These are phyloP conservation scores for Zopfia rhizophila DNA, from an alignment of 2,329 filamentous ascomycete species.

Conservation along the genomic window DNA sequence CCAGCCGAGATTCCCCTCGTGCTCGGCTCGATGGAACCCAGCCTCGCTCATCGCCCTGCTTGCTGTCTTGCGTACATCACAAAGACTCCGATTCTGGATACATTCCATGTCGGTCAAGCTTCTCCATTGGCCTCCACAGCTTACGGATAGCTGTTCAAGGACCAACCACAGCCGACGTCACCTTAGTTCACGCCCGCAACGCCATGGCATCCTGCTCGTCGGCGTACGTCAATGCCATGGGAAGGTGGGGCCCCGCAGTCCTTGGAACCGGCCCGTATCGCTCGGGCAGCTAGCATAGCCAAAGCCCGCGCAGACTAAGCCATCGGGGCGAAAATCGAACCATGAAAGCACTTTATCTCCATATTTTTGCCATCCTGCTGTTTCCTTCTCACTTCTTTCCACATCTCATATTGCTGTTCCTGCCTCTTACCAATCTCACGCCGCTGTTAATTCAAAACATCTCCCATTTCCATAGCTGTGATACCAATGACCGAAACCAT, in stretches of 20 bases:
- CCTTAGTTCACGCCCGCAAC: not conserved
- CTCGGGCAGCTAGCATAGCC: slow-evolving; percentile 27
- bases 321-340: slow-evolving; percentile 12
- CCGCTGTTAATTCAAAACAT: not conserved
- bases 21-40: slow-evolving; percentile 20
- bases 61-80: too few species aligned
- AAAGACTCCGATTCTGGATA: too few species aligned
- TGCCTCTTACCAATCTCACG: slow-evolving; percentile 2
- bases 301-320: slow-evolving; percentile 26
- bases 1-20: slow-evolving; percentile 19
- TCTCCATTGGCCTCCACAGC: slow-evolving; percentile 10
- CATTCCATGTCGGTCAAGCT: too few species aligned
- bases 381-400: slow-evolving; percentile 19
- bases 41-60: not conserved
- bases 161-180: not conserved
- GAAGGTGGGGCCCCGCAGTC: slow-evolving; percentile 43
- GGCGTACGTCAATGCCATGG: slow-evolving; percentile 20
- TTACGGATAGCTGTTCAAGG: slow-evolving; percentile 1
- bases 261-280: slow-evolving; percentile 20
- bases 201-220: slow-evolving; percentile 6
- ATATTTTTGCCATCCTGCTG: slow-evolving; percentile 25
- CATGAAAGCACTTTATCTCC: slow-evolving; percentile 16
- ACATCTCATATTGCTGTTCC: slow-evolving; percentile 7
- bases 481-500: slow-evolving; percentile 25
- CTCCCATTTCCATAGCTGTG: not conserved